Base-by-base conservation (phyloP, 768 basidiomycete species). In the Psilocybe cyanescens region DNA sequence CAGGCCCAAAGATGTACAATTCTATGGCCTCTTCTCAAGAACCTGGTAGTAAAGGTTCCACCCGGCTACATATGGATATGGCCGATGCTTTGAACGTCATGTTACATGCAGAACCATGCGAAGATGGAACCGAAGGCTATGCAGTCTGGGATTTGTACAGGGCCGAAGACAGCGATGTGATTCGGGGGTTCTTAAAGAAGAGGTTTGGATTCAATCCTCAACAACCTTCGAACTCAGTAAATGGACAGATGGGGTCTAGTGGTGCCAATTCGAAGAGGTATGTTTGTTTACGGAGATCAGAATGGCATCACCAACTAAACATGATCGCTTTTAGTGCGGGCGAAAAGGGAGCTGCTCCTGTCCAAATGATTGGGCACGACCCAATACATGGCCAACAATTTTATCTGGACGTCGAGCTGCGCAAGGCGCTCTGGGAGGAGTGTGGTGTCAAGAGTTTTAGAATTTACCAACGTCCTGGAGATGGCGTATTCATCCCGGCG, bases 1-100 rank as follows among this genome's bases (percentile, higher is more conserved):
- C 72, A 88, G 94, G 94, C 3, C 95, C 95, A 1, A 97, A 97
- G 76, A 91, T 96, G 92, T 97, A 97, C 75, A 95, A 94, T 65
- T 92, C 95, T 0, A 87, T 94, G 77, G 87, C 88, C 8, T 90
- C 90, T 3, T 82, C 79, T 44, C 88, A 91, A 67, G 71, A 75
- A 3, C 72, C 78, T 31, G 90, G 90, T 3, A 91, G 87, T 69
- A 89, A 91, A 67, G 95, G 95, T 1, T 88, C 92, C 19, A 97
- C 95, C 8, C 81, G 92, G 59, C 75, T 97, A 54, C 96, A 97
- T 67, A 94, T 97, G 92, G 94, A 94, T 73, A 93, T 95, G 86
- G 92, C 92, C 0, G 95, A 95, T 67, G 95, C 96, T 4, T 77
- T 97, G 62, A 98, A 98, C 72, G 83, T 98, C 62, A 92, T 97